Conservation (phyloP, 192 early-diverging fungal species). For the Backusella tarrabulga region DNA sequence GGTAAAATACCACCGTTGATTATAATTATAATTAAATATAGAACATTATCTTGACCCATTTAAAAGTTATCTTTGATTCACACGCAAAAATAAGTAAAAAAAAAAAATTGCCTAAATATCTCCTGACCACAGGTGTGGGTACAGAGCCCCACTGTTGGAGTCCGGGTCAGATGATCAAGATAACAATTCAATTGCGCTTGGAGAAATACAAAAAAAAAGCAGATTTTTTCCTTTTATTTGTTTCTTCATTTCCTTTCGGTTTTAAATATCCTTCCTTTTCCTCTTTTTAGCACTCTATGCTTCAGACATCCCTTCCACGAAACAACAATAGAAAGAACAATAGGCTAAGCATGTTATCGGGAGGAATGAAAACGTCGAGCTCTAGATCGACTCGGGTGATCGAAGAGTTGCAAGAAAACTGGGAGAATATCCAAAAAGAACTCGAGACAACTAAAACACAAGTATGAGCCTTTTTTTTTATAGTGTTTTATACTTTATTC, state of each 20-base stretch:
- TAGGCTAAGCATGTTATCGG: neutral
- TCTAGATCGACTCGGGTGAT: conserved; percentile 21
- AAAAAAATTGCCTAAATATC: too few relatives aligned
- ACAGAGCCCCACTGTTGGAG: too few relatives aligned
- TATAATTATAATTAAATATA: too few relatives aligned
- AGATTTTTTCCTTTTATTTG: neutral
- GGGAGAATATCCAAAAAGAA: conserved; percentile 18
- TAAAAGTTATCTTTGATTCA: too few relatives aligned
- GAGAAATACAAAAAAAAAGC: neutral
- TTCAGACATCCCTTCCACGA: conserved; percentile 5
- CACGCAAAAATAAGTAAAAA: too few relatives aligned
- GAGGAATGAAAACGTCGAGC: neutral
- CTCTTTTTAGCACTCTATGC: neutral
- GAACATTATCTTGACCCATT: too few relatives aligned
- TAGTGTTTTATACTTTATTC: neutral
- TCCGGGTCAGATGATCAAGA: neutral
- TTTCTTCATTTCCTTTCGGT: neutral
- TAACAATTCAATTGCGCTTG: neutral
- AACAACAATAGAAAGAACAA: neutral
- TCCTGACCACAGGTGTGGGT: too few relatives aligned
- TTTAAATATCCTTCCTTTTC: neutral
- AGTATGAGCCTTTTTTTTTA: neutral
- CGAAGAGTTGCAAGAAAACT: conserved; percentile 12
- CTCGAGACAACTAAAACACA: neutral
- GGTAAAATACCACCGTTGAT: too few relatives aligned